phyloP scores from a whole-genome alignment of 2,329 filamentous ascomycete genomes.

The Emmonsiellopsis sp. region DNA sequence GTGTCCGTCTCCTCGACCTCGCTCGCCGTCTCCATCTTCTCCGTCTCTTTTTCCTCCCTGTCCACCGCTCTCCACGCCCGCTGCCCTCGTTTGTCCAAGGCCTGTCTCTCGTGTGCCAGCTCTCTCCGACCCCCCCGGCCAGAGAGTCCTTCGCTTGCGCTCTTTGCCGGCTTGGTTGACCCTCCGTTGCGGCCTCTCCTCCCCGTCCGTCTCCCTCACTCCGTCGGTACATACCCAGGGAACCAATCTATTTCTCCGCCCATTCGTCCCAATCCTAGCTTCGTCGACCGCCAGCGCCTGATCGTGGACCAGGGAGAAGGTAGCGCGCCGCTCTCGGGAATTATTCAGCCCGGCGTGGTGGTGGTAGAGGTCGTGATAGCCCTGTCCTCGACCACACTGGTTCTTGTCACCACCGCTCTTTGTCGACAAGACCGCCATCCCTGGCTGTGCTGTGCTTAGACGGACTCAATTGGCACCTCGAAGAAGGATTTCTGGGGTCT shows the following conservation, averaged over 20 bases:
- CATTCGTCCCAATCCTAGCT: neutral
- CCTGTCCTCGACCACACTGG: neutral
- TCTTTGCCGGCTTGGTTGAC: neutral
- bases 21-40: too few relatives aligned
- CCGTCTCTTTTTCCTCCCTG: too few relatives aligned
- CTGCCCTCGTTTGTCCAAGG: neutral
- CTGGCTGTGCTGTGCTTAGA: neutral
- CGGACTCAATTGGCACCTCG: neutral
- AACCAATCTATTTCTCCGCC: neutral
- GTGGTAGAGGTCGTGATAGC: neutral
- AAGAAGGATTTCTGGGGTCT: neutral
- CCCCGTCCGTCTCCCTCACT: neutral
- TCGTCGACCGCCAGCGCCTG: neutral
- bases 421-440: neutral
- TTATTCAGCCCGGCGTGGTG: neutral
- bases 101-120: too few relatives aligned
- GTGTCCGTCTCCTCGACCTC: too few relatives aligned
- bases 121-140: neutral
- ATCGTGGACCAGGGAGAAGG: neutral
- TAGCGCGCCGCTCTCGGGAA: neutral
- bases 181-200: neutral
- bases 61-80: too few relatives aligned
- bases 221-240: neutral
- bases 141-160: neutral
- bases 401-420: neutral